Conservation (phyloP, 2,329 filamentous ascomycete species). For the Penicillium concentricum region DNA sequence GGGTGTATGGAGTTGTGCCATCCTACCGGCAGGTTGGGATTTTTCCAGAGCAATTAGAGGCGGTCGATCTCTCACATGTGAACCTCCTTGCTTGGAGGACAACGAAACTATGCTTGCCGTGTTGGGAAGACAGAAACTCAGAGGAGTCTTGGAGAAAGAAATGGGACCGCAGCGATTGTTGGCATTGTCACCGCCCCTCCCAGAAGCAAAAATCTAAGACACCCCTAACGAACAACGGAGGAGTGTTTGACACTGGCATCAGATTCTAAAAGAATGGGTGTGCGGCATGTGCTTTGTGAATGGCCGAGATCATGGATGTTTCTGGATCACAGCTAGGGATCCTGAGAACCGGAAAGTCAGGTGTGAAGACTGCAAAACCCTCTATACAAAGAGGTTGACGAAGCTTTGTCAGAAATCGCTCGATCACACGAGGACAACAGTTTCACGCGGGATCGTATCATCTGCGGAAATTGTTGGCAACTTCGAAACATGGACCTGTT, state of each 20-base stretch:
- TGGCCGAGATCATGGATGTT: too few species aligned
- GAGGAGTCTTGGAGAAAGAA: too few species aligned
- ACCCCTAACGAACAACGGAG: background rate
- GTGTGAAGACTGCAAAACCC: too few species aligned
- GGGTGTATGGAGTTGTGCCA: background rate
- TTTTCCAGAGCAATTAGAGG: background rate
- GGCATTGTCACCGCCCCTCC: background rate
- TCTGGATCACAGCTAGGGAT: too few species aligned
- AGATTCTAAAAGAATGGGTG: background rate
- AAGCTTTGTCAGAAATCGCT: too few species aligned
- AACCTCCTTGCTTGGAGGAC: background rate
- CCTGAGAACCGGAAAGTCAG: too few species aligned
- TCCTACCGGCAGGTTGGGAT: background rate
- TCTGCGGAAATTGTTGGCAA: too few species aligned
- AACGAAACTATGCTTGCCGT: background rate
- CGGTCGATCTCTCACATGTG: background rate
- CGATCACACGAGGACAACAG: too few species aligned
- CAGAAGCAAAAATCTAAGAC: accelerated
- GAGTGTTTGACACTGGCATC: background rate
- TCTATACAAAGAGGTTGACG: too few species aligned
- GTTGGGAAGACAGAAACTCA: background rate
- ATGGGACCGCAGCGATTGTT: too few species aligned
- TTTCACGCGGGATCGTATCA: too few species aligned
- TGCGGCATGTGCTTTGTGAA: background rate
- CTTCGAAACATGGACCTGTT: too few species aligned